These are phyloP conservation scores for Hygrophorus pudorinus DNA, from an alignment of 768 basidiomycete genomes.

Conservation along the genomic window DNA sequence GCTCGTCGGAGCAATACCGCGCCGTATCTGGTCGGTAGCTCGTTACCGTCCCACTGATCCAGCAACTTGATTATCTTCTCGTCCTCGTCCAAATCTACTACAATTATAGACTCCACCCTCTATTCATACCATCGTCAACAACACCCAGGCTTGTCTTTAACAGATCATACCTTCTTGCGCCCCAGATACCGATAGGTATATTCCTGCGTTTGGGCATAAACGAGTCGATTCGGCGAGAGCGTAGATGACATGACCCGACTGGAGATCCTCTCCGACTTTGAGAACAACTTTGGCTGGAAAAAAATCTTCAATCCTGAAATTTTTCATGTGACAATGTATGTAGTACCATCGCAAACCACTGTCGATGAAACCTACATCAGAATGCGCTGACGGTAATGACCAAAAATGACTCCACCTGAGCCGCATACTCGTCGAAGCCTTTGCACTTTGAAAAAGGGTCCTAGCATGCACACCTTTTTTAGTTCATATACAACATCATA, in stretches of 20 bases:
- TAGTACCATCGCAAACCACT: conserved; percentile 48
- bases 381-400: background rate
- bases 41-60: conserved; percentile 53
- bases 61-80: conserved; percentile 48
- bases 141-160: background rate
- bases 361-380: conserved; percentile 3
- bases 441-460: conserved; percentile 40
- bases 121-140: conserved; percentile 14
- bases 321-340: background rate
- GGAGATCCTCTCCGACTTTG: conserved; percentile 38
- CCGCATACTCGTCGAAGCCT: conserved; percentile 40
- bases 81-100: conserved; percentile 56
- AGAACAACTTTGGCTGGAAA: conserved; percentile 42
- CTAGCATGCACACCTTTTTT: conserved; percentile 18
- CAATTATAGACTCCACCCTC: conserved; percentile 50
- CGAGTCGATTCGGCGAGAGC: conserved; percentile 44
- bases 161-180: conserved; percentile 34
- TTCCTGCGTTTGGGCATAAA: conserved; percentile 49
- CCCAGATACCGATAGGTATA: conserved; percentile 47
- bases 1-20: conserved; percentile 35
- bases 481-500: background rate
- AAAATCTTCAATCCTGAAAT: background rate
- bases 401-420: conserved; percentile 34
- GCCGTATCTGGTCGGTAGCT: conserved; percentile 39
- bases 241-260: conserved; percentile 53